phyloP scores from a whole-genome alignment of 2,329 filamentous ascomycete species.

The Aspergillus novofumigatus region DNA sequence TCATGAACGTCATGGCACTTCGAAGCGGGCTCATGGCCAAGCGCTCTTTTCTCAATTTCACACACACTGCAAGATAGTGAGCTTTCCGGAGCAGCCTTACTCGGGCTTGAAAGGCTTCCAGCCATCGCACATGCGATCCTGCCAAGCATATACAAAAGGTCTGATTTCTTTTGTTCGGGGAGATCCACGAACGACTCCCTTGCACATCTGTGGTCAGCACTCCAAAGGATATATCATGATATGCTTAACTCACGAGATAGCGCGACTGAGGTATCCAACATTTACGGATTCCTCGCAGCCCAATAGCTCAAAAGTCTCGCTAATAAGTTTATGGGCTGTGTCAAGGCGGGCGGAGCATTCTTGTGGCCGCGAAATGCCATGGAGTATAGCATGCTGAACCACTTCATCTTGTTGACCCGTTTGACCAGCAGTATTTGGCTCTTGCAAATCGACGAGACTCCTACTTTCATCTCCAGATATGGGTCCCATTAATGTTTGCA shows the following conservation, averaged over 20 bases:
- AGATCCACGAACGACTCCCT: slow-evolving; percentile 45
- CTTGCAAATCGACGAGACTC: slow-evolving; percentile 5
- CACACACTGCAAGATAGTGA: slow-evolving; percentile 34
- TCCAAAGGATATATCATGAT: background rate
- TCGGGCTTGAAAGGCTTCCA: slow-evolving; percentile 38
- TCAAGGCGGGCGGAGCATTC: slow-evolving; percentile 29
- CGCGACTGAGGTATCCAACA: slow-evolving; percentile 39
- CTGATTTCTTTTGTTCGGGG: slow-evolving; percentile 49
- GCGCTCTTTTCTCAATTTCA: slow-evolving; percentile 27
- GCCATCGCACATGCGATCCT: slow-evolving; percentile 55
- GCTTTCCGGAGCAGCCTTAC: slow-evolving; percentile 20
- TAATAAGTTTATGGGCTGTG: slow-evolving; percentile 31
- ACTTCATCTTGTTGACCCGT: slow-evolving; percentile 14
- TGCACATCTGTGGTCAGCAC: slow-evolving; percentile 11
- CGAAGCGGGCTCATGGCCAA: slow-evolving; percentile 9
- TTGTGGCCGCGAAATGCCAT: slow-evolving; percentile 31
- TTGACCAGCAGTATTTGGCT: slow-evolving; percentile 3
- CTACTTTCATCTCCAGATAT: background rate
- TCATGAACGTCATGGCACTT: slow-evolving; percentile 24
- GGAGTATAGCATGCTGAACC: slow-evolving; percentile 30
- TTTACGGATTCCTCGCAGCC: slow-evolving; percentile 29
- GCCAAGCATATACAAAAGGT: slow-evolving; percentile 53
- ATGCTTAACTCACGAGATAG: slow-evolving; percentile 46
- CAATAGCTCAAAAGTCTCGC: slow-evolving; percentile 30
- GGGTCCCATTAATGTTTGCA: slow-evolving; percentile 7